Conservation (phyloP, 2,329 filamentous ascomycete species). For the Magnaporthiopsis incrustans region DNA sequence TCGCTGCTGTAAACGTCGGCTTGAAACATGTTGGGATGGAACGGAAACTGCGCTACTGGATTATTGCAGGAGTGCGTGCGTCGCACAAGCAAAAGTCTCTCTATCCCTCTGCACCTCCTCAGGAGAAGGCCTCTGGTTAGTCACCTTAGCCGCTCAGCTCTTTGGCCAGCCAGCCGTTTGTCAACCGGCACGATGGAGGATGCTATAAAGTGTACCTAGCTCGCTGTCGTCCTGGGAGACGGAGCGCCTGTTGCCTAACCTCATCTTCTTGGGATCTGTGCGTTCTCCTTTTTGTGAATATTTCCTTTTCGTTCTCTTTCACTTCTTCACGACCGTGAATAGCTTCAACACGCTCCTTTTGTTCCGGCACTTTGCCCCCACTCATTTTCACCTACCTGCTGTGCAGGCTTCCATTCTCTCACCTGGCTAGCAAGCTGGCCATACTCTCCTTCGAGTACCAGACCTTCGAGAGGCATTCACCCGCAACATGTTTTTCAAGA, state of each 20-base stretch:
- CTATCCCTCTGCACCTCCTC: not conserved
- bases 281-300: not conserved
- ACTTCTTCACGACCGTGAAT: conserved; percentile 14
- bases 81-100: not conserved
- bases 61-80: not conserved
- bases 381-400: conserved; percentile 17
- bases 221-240: not conserved
- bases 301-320: conserved; percentile 1
- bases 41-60: not conserved
- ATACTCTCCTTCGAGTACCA: not conserved
- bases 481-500: conserved; percentile 15
- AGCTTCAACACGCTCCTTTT: conserved; percentile 13
- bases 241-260: not conserved
- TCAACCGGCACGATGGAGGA: not conserved
- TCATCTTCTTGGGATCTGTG: not conserved
- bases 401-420: conserved; percentile 24
- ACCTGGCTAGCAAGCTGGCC: conserved; percentile 1
- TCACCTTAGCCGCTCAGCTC: not conserved
- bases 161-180: not conserved
- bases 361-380: conserved; percentile 13
- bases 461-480: not conserved
- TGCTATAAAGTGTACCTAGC: not conserved
- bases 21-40: not conserved
- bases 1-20: not conserved
- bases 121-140: not conserved